Conservation (phyloP, 2,329 filamentous ascomycete species). For the Monosporascus sp. region DNA sequence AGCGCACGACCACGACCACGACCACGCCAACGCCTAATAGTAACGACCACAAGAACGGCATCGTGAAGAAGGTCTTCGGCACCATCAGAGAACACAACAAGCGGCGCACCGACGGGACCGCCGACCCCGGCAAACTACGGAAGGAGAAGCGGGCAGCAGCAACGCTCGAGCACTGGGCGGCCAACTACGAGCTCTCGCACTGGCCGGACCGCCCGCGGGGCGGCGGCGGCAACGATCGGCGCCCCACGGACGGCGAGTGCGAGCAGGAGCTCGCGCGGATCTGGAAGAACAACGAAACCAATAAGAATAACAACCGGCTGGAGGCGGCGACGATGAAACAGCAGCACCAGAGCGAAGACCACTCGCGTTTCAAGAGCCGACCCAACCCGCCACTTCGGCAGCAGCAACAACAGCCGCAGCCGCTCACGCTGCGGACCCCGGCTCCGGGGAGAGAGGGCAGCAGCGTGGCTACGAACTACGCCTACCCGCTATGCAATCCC, state of each 20-base stretch:
- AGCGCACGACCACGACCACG: background rate
- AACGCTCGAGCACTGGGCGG: slow-evolving; percentile 6
- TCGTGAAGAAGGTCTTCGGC: background rate
- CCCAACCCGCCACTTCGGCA: background rate
- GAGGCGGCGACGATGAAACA: background rate
- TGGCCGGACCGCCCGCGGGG: slow-evolving; percentile 11
- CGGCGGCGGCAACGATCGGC: slow-evolving; percentile 4
- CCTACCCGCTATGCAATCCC: slow-evolving; percentile 8
- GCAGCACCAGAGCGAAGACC: background rate
- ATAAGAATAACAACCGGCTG: background rate
- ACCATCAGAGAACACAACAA: background rate
- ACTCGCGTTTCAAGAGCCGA: background rate
- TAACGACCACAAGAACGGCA: background rate
- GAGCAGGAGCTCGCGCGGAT: slow-evolving; percentile 5
- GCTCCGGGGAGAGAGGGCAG: background rate
- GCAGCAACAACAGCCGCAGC: background rate
- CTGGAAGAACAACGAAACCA: slow-evolving; percentile 6
- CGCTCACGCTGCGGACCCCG: background rate
- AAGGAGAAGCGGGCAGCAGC: background rate
- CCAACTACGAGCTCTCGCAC: slow-evolving; percentile 10
- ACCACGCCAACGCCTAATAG: background rate
- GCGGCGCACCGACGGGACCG: background rate
- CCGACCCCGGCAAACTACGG: background rate
- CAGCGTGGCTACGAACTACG: slow-evolving; percentile 2
- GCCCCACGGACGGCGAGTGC: slow-evolving; percentile 8